Conservation (phyloP, 148 eudicot genomes). For the Cornus kousa region DNA sequence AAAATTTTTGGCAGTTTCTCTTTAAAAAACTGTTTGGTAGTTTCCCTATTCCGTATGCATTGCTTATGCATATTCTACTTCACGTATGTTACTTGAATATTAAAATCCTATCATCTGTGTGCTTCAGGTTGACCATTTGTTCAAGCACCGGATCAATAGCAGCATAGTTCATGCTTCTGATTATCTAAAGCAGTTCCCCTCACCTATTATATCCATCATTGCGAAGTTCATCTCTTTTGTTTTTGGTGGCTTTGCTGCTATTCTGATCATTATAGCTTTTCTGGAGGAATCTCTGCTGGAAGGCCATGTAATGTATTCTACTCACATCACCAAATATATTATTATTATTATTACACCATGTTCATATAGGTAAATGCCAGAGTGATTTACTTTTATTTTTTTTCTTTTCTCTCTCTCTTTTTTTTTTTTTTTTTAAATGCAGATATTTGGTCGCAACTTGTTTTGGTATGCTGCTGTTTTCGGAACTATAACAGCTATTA, state of each 20-base stretch:
- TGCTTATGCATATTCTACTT: background rate
- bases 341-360: slow-evolving; percentile 6
- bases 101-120: slow-evolving; percentile 5
- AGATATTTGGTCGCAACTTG: slow-evolving; percentile 94
- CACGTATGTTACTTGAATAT: background rate
- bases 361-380: background rate
- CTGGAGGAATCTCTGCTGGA: slow-evolving; percentile 93
- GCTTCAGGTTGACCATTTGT: slow-evolving; percentile 87
- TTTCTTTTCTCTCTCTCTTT: background rate
- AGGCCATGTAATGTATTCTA: slow-evolving; percentile 82
- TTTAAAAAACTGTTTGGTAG: background rate
- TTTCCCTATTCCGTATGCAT: background rate
- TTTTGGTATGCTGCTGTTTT: slow-evolving; percentile 99
- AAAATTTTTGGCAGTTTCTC: background rate
- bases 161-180: slow-evolving; percentile 79
- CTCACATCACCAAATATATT: background rate
- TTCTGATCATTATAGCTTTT: slow-evolving; percentile 85
- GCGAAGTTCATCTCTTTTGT: slow-evolving; percentile 93
- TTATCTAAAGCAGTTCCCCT: slow-evolving; percentile 90
- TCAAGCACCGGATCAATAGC: slow-evolving; percentile 82
- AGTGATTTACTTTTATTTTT: background rate
- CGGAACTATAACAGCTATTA: slow-evolving; percentile 86
- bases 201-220: slow-evolving; percentile 72
- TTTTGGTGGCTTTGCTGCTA: slow-evolving; percentile 92
- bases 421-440: slow-evolving; percentile 19